Base-by-base conservation (phyloP, 2,329 filamentous ascomycete genomes). In the Graphium sp. region DNA sequence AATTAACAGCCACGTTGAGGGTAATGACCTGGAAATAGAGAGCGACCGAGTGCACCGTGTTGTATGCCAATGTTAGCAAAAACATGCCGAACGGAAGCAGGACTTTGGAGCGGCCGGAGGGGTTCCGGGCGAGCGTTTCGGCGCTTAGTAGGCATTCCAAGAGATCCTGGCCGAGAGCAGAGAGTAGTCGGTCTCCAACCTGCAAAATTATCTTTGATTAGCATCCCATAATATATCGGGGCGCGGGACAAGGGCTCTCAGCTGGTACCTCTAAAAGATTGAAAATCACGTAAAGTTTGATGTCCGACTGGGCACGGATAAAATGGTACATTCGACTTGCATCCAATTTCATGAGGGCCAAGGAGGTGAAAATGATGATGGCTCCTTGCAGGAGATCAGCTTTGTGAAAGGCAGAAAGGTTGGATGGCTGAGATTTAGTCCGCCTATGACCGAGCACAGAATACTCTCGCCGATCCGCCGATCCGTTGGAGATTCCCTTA, bases 261-360 rank as follows among this genome's bases (percentile, higher is more conserved):
- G 38, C 48, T 34, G n/a, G n/a, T 45, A 74, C 73, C 53, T 98
- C 89, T 5, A 98, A 69, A 19, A 94, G 81, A 45, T 98, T 98
- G 60, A 93, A 98, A 31, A 98, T 95, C 34, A 98, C 89, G 48
- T 98, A 98, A 8, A 98, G 66, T 48, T 98, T 98, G 55, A 98
- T 94, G 6, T 87, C 85, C 2, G 85, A 87, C 50, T 98, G 89
- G 0, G 84, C 89, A 26, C 87, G 77, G 41, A 98, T 93, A 42
- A 85, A 85, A 49, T 98, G 89, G 45, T 98, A 98, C 82, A 95
- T 94, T 29, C 85, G 73, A 46, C 85, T 94, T 5, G 89, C 89
- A 47, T 98, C 91, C 25, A 98, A 76, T 15, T 71, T 75, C 74
- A 93, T 87, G 28, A 98, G 60, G 10, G 87, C 72, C 29, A 78